phyloP scores from a whole-genome alignment of 441 rosid genomes.

The Bruguiera hainesii region DNA sequence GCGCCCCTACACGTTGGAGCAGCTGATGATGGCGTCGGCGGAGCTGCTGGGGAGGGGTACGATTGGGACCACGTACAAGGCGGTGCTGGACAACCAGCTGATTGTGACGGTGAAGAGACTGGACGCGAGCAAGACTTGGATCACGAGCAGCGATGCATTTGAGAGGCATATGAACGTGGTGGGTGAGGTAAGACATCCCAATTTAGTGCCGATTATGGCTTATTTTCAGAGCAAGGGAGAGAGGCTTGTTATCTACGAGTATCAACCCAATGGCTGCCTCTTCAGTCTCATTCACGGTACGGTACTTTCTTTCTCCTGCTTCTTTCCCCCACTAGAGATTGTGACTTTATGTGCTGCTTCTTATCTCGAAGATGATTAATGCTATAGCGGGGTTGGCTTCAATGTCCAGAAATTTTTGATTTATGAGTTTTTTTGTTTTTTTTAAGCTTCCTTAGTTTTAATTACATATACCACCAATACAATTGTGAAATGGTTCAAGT shows the following conservation, averaged over 20 bases:
- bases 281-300: slow-evolving; percentile 74
- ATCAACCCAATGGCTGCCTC: slow-evolving; percentile 90
- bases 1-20: slow-evolving; percentile 65
- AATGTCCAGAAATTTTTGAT: too few relatives aligned
- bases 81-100: slow-evolving; percentile 75
- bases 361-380: too few relatives aligned
- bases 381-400: too few relatives aligned
- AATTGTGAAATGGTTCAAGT: too few relatives aligned
- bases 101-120: slow-evolving; percentile 84
- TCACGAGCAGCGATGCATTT: slow-evolving; percentile 50
- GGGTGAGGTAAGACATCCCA: slow-evolving; percentile 78
- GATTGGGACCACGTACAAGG: slow-evolving; percentile 82
- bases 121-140: slow-evolving; percentile 59
- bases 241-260: slow-evolving; percentile 72
- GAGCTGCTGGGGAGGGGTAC: slow-evolving; percentile 91
- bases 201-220: slow-evolving; percentile 72
- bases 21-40: slow-evolving; percentile 91
- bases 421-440: too few relatives aligned
- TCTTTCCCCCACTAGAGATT: neutral
- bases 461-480: too few relatives aligned
- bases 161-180: slow-evolving; percentile 84
- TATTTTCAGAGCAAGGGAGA: slow-evolving; percentile 80
- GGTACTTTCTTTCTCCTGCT: neutral
- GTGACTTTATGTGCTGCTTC: too few relatives aligned
- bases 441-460: too few relatives aligned